Conservation (phyloP, 805 yeast species). For the Yamadazyma ubonensis region DNA sequence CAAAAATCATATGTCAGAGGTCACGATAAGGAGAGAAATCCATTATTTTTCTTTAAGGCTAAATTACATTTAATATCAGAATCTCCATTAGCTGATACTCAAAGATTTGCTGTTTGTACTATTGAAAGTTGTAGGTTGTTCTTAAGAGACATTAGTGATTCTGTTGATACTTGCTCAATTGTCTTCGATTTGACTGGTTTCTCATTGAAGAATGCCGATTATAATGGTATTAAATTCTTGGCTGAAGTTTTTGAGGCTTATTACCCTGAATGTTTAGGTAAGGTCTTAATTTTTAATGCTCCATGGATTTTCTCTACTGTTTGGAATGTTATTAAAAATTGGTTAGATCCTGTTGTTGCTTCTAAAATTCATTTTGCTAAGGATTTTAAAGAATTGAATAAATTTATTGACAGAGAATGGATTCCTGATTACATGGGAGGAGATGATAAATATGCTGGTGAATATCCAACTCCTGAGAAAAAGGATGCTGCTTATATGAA, state of each 20-base stretch:
- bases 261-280: conserved; percentile 91
- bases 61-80: conserved; percentile 61
- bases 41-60: conserved; percentile 80
- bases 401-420: conserved; percentile 56
- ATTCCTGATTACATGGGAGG: conserved; percentile 81
- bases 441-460: conserved; percentile 52
- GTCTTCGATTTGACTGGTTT: conserved; percentile 86
- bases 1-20: conserved; percentile 79
- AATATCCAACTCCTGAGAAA: conserved; percentile 70
- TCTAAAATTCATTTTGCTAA: conserved; percentile 85
- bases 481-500: conserved; percentile 42
- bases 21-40: conserved; percentile 67
- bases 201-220: conserved; percentile 90
- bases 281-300: conserved; percentile 83
- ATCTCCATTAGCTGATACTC: conserved; percentile 63
- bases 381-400: conserved; percentile 59
- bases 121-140: conserved; percentile 83
- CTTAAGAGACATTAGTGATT: conserved; percentile 55
- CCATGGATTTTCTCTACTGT: conserved; percentile 96
- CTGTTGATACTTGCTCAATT: conserved; percentile 63
- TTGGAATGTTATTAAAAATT: conserved; percentile 88
- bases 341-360: conserved; percentile 97
- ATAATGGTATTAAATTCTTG: conserved; percentile 84
- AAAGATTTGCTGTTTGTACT: conserved; percentile 67
- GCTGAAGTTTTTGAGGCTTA: conserved; percentile 91